Conservation (phyloP, 2,329 filamentous ascomycete species). For the Seiridium cupressi region DNA sequence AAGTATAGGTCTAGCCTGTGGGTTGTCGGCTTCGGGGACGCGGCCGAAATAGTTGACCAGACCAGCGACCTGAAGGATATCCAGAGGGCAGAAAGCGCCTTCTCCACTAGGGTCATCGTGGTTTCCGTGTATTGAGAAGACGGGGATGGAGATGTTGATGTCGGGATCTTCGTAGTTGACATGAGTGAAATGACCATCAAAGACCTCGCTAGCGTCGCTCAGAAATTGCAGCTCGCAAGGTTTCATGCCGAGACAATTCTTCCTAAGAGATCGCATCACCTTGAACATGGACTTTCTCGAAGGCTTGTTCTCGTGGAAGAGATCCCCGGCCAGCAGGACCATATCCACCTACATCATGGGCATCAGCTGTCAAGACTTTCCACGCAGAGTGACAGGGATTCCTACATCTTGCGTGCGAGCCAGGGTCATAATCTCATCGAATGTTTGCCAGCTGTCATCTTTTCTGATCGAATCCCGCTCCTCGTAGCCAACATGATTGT, state of each 20-base stretch:
- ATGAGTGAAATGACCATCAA: slow-evolving; percentile 84
- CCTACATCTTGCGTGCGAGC: slow-evolving; percentile 77
- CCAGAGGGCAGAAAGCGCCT: slow-evolving; percentile 85
- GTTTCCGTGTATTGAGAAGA: slow-evolving; percentile 98
- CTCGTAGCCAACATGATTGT: slow-evolving; percentile 96
- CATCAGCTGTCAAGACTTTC: slow-evolving; percentile 6
- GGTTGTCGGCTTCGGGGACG: slow-evolving; percentile 88
- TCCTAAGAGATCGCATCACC: slow-evolving; percentile 89
- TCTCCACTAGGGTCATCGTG: slow-evolving; percentile 98
- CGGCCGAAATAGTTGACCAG: slow-evolving; percentile 95
- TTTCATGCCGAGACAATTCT: slow-evolving; percentile 93
- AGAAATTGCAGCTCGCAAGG: slow-evolving; percentile 94
- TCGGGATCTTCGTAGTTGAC: slow-evolving; percentile 98
- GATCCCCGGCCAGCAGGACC: slow-evolving; percentile 89
- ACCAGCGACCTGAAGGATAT: slow-evolving; percentile 86
- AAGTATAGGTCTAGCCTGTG: slow-evolving; percentile 85
- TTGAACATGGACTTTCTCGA: slow-evolving; percentile 95
- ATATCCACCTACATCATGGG: slow-evolving; percentile 72
- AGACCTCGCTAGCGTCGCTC: slow-evolving; percentile 88
- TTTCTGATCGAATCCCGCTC: slow-evolving; percentile 93
- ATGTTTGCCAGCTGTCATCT: slow-evolving; percentile 94
- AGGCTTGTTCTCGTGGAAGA: slow-evolving; percentile 98
- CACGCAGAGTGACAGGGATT: background rate
- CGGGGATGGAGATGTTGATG: slow-evolving; percentile 94
- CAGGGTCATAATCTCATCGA: slow-evolving; percentile 91